Evolutionary conservation across 805 yeast genomes (phyloP).

Genomic region (Torulaspora gathmanii): DNA sequence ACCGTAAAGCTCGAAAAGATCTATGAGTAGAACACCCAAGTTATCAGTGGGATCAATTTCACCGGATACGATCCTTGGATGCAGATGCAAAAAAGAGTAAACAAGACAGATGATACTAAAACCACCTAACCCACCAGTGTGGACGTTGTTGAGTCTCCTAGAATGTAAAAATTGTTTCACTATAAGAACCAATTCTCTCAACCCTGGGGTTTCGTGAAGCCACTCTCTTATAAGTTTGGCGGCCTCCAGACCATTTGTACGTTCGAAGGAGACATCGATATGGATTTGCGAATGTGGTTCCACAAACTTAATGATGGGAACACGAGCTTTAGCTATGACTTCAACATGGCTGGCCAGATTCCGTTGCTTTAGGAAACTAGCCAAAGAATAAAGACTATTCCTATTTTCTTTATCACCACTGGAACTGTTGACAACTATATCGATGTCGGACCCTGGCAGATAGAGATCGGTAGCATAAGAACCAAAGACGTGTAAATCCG

Average conservation of each 20-base stretch:
- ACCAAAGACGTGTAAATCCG: slow-evolving; percentile 83
- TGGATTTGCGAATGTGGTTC: slow-evolving; percentile 67
- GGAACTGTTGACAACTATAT: slow-evolving; percentile 75
- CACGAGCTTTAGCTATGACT: slow-evolving; percentile 85
- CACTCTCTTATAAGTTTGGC: slow-evolving; percentile 73
- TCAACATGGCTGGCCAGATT: slow-evolving; percentile 68
- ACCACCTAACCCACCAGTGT: slow-evolving; percentile 92
- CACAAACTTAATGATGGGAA: slow-evolving; percentile 87
- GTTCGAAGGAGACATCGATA: slow-evolving; percentile 87
- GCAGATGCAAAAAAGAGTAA: slow-evolving; percentile 71
- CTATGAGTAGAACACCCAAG: slow-evolving; percentile 80
- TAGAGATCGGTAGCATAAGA: slow-evolving; percentile 91
- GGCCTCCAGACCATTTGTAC: slow-evolving; percentile 75
- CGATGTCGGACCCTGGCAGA: slow-evolving; percentile 95
- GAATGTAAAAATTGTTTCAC: slow-evolving; percentile 81
- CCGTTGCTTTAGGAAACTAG: slow-evolving; percentile 59
- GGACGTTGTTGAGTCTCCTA: slow-evolving; percentile 78
- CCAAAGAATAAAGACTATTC: slow-evolving; percentile 62
- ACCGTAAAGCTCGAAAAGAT: slow-evolving; percentile 91
- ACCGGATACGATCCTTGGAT: slow-evolving; percentile 67
- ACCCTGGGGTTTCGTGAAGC: slow-evolving; percentile 67
- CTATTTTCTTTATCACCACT: slow-evolving; percentile 55
- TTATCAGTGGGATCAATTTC: slow-evolving; percentile 67
- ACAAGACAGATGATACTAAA: slow-evolving; percentile 86
- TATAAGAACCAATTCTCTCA: slow-evolving; percentile 75